These are phyloP conservation scores for Pleurotus platypus DNA, from an alignment of 768 basidiomycete genomes.

Conservation along the genomic window DNA sequence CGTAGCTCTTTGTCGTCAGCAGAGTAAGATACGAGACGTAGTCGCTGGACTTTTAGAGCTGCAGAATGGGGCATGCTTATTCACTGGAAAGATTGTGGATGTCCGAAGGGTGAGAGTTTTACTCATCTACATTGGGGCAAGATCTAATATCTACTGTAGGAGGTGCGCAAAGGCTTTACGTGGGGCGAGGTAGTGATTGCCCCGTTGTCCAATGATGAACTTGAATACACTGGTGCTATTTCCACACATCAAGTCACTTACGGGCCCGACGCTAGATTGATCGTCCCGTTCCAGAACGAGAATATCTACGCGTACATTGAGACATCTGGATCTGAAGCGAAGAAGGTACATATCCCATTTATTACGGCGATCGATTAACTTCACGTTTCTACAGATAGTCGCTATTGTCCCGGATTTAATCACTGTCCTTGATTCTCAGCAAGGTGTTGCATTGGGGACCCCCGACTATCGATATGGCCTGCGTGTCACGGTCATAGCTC, in stretches of 20 bases:
- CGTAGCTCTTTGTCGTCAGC: slow-evolving; percentile 46
- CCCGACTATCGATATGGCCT: slow-evolving; percentile 36
- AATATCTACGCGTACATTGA: slow-evolving; percentile 48
- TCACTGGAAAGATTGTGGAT: slow-evolving; percentile 54
- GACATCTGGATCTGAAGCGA: slow-evolving; percentile 24
- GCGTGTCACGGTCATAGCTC: slow-evolving; percentile 5
- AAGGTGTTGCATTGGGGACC: slow-evolving; percentile 57
- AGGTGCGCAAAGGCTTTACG: slow-evolving; percentile 32
- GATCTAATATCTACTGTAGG: slow-evolving; percentile 14
- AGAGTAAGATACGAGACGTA: slow-evolving; percentile 24
- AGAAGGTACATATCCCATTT: background rate
- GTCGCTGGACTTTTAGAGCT: slow-evolving; percentile 24
- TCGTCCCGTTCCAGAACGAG: slow-evolving; percentile 63
- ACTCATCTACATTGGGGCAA: background rate
- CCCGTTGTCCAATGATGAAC: slow-evolving; percentile 24
- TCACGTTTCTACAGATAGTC: slow-evolving; percentile 31
- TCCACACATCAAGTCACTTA: background rate
- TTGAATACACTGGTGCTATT: slow-evolving; percentile 17
- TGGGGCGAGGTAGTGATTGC: slow-evolving; percentile 31
- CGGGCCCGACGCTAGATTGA: slow-evolving; percentile 27
- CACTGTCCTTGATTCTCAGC: slow-evolving; percentile 58
- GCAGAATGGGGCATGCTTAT: slow-evolving; percentile 34
- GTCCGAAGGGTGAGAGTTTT: background rate
- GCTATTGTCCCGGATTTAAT: slow-evolving; percentile 67
- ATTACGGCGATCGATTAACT: background rate